These are phyloP conservation scores for Populus euphratica DNA, from an alignment of 345 rosid species.

Conservation along the genomic window DNA sequence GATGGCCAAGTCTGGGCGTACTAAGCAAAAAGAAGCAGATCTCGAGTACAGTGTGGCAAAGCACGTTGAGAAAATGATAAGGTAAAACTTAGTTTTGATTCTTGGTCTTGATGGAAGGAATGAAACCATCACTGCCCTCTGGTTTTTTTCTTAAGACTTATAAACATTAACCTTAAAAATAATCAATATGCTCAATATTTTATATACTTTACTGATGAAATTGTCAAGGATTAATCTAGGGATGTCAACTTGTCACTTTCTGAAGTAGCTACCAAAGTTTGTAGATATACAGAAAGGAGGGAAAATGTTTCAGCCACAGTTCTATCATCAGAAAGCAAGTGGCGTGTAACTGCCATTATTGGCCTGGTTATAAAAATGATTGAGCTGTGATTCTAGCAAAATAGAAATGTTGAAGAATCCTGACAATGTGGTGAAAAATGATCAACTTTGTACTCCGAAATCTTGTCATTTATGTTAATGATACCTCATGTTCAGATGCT, in stretches of 20 bases:
- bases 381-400: background rate
- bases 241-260: background rate
- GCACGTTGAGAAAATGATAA: conserved; percentile 98
- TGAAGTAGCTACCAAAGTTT: background rate
- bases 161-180: background rate
- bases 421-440: background rate
- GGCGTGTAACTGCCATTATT: background rate
- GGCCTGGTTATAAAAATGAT: background rate
- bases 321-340: background rate
- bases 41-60: conserved; percentile 96
- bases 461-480: background rate
- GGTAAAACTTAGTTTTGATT: conserved; percentile 31
- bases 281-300: background rate
- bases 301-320: background rate
- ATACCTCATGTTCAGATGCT: background rate
- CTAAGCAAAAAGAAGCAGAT: conserved; percentile 93
- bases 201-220: background rate
- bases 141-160: background rate
- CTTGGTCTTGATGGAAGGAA: background rate
- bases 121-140: background rate
- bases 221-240: background rate
- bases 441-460: background rate
- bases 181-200: background rate
- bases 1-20: conserved; percentile 97
- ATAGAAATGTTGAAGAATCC: background rate